Evolutionary conservation across 2,329 filamentous ascomycete genomes (phyloP).

Genomic region (Epichloe glyceriae): DNA sequence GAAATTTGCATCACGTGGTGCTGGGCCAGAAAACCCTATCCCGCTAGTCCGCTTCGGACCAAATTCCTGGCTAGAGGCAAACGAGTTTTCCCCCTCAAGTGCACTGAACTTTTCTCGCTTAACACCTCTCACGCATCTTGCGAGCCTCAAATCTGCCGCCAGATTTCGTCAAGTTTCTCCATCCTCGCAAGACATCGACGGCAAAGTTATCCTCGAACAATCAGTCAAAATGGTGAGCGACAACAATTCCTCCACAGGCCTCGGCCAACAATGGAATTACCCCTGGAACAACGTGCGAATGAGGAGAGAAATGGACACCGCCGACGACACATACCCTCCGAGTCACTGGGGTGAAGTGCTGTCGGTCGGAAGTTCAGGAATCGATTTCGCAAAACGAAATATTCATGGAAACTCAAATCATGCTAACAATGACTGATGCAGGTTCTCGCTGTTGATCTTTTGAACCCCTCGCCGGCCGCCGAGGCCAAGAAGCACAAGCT

Average conservation of each 20-base stretch:
- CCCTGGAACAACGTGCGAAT: slow-evolving; percentile 9
- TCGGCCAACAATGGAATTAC: slow-evolving; percentile 8
- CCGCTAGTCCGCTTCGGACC: slow-evolving; percentile 23
- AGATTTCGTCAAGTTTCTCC: slow-evolving; percentile 39
- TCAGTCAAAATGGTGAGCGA: slow-evolving; percentile 59
- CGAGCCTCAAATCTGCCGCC: slow-evolving; percentile 42
- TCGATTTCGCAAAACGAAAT: not conserved
- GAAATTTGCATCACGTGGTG: slow-evolving; percentile 21
- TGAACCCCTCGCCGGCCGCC: slow-evolving; percentile 95
- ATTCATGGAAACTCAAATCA: slow-evolving; percentile 7
- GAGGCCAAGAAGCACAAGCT: slow-evolving; percentile 99
- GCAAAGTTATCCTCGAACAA: slow-evolving; percentile 27
- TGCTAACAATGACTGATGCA: slow-evolving; percentile 41
- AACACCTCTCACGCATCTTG: slow-evolving; percentile 33
- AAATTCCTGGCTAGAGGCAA: slow-evolving; percentile 26
- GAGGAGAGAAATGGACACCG: not conserved
- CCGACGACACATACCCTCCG: slow-evolving; percentile 10
- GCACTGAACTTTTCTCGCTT: slow-evolving; percentile 37
- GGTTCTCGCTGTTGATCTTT: slow-evolving; percentile 99
- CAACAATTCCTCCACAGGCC: slow-evolving; percentile 10
- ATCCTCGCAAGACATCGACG: slow-evolving; percentile 33
- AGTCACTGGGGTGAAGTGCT: slow-evolving; percentile 9
- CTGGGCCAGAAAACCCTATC: slow-evolving; percentile 25
- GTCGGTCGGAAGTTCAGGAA: slow-evolving; percentile 6
- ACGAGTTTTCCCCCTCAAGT: slow-evolving; percentile 20